Percentiles rank a stretch among this genome's conserved stretches.
Conservation (phyloP, 2,329 filamentous ascomycete species). For the Plenodomus biglobosus region DNA sequence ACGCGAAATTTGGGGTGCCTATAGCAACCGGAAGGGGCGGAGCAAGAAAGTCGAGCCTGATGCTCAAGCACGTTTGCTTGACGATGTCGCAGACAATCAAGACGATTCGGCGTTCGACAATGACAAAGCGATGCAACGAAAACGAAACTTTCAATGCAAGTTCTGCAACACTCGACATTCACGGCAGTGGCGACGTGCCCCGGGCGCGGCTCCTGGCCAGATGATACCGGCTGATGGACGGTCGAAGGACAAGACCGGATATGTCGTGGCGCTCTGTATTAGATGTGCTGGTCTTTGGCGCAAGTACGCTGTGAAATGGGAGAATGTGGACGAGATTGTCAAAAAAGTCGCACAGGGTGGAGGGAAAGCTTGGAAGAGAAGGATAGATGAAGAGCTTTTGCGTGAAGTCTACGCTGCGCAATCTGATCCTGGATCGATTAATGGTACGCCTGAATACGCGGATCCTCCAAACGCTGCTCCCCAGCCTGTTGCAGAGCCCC, state of each 20-base stretch:
- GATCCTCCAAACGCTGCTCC: slow-evolving; percentile 28
- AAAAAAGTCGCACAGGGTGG: slow-evolving; percentile 82
- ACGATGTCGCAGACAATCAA: slow-evolving; percentile 87
- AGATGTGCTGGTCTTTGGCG: slow-evolving; percentile 93
- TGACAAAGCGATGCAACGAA: slow-evolving; percentile 76
- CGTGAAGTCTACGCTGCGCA: slow-evolving; percentile 59
- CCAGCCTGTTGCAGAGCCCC: slow-evolving; percentile 49
- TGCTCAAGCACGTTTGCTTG: slow-evolving; percentile 72
- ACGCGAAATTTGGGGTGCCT: slow-evolving; percentile 86
- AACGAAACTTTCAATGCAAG: slow-evolving; percentile 87
- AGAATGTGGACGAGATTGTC: slow-evolving; percentile 85
- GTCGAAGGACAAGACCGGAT: slow-evolving; percentile 74
- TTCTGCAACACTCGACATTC: slow-evolving; percentile 82
- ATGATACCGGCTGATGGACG: slow-evolving; percentile 69
- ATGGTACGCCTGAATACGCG: slow-evolving; percentile 30
- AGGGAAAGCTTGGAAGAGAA: slow-evolving; percentile 81
- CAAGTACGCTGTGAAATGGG: slow-evolving; percentile 93
- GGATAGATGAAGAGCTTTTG: slow-evolving; percentile 89
- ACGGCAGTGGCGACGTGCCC: slow-evolving; percentile 88
- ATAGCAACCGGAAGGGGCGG: slow-evolving; percentile 82
- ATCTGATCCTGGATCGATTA: slow-evolving; percentile 30
- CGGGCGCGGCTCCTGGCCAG: slow-evolving; percentile 71
- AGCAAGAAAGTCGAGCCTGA: slow-evolving; percentile 67
- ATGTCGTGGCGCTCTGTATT: slow-evolving; percentile 81
- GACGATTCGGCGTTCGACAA: slow-evolving; percentile 97